Conservation (phyloP, 768 basidiomycete species). For the Hygrocybe punicea region DNA sequence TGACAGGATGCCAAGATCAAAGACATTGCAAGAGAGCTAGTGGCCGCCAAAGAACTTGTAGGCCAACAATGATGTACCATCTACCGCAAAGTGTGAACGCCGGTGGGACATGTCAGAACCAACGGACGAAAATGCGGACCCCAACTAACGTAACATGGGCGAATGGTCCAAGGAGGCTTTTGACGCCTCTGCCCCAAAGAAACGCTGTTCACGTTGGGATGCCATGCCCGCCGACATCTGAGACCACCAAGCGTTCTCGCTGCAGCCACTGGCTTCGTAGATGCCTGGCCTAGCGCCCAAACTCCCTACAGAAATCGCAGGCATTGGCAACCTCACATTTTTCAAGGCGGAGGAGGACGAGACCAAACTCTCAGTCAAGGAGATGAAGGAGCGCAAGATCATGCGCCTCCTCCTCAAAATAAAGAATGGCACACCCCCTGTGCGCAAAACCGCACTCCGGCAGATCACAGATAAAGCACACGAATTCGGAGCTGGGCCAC, state of each 20-base stretch:
- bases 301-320: conserved; percentile 94
- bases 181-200: conserved; percentile 76
- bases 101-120: conserved; percentile 74
- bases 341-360: conserved; percentile 99
- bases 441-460: conserved; percentile 93
- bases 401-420: conserved; percentile 98
- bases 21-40: conserved; percentile 67
- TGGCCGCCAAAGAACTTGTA: conserved; percentile 48
- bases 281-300: conserved; percentile 81
- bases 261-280: conserved; percentile 40
- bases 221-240: conserved; percentile 78
- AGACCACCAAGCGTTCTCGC: conserved; percentile 89
- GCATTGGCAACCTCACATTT: conserved; percentile 94
- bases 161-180: conserved; percentile 76
- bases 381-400: conserved; percentile 99
- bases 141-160: conserved; percentile 53
- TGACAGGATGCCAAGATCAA: conserved; percentile 89
- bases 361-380: conserved; percentile 86
- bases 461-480: conserved; percentile 99
- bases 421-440: conserved; percentile 98
- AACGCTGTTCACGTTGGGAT: conserved; percentile 95
- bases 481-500: conserved; percentile 95
- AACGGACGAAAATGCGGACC: conserved; percentile 62
- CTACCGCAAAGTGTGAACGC: conserved; percentile 64
- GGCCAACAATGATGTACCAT: too few relatives aligned